Evolutionary conservation across 2,329 filamentous ascomycete genomes (phyloP).

Genomic region (Stagonosporopsis cucurbitacearum): DNA sequence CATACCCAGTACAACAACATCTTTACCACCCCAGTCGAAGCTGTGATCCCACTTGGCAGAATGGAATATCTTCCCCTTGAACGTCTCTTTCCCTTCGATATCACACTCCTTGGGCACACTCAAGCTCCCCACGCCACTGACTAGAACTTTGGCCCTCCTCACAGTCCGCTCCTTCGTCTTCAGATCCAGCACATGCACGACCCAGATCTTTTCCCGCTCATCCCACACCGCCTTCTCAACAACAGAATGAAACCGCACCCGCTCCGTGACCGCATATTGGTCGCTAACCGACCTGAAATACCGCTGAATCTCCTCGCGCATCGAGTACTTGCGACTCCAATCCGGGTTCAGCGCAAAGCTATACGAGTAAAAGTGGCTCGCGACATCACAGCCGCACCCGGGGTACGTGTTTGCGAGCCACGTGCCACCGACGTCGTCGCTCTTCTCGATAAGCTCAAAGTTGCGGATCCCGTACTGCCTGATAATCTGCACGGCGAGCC

Average conservation of each 20-base stretch:
- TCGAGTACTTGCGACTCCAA: conserved; percentile 65
- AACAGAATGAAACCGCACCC: conserved; percentile 54
- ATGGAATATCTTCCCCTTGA: conserved; percentile 48
- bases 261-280: conserved; percentile 46
- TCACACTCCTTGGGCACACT: conserved; percentile 45
- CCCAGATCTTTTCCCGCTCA: conserved; percentile 52
- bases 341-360: conserved; percentile 65
- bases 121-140: conserved; percentile 38
- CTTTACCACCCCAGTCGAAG: conserved; percentile 56
- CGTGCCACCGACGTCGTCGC: conserved; percentile 46
- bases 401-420: conserved; percentile 45
- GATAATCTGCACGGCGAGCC: conserved; percentile 55
- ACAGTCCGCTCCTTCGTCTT: conserved; percentile 28
- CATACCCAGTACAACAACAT: conserved; percentile 41
- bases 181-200: conserved; percentile 33
- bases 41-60: conserved; percentile 53
- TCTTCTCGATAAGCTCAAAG: conserved; percentile 56
- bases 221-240: conserved; percentile 56
- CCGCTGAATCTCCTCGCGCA: conserved; percentile 61
- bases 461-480: conserved; percentile 48
- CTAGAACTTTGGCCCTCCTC: conserved; percentile 34
- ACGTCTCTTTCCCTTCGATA: conserved; percentile 55
- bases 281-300: conserved; percentile 56
- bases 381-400: conserved; percentile 47
- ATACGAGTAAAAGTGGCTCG: conserved; percentile 66